A percentile compares a stretch with the other conserved stretches of the same genome.
phyloP scores from a whole-genome alignment of 108 stramenopile genomes.

The Discostella stelligeroides region DNA sequence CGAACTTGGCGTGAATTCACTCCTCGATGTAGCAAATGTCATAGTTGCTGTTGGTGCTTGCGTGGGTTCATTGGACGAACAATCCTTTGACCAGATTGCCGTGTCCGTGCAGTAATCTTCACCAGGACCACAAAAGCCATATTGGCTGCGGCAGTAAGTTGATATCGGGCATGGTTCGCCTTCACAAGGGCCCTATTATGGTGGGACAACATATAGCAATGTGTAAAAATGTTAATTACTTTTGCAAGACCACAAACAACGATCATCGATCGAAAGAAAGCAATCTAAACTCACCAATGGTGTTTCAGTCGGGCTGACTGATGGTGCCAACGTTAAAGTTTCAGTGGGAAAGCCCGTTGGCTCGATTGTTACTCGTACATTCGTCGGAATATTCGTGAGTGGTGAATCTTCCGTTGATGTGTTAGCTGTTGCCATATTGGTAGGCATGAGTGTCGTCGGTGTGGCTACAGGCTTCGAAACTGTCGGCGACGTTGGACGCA shows the following conservation, averaged over 20 bases:
- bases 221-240: background rate
- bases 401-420: too few relatives aligned
- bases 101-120: slow-evolving; percentile 36
- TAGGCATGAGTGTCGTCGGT: background rate
- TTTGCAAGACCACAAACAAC: slow-evolving; percentile 2
- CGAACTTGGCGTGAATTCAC: too few relatives aligned
- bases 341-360: slow-evolving; percentile 2
- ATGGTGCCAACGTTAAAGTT: background rate
- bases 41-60: slow-evolving; percentile 1
- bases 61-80: slow-evolving; percentile 11
- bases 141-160: slow-evolving; percentile 29
- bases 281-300: slow-evolving; percentile 7
- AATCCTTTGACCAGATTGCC: slow-evolving; percentile 39
- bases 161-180: slow-evolving; percentile 31
- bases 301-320: background rate
- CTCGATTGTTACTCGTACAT: background rate
- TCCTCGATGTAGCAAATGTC: background rate
- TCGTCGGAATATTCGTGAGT: background rate
- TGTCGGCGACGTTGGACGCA: background rate
- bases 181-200: slow-evolving; percentile 20
- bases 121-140: slow-evolving; percentile 45
- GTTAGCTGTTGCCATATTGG: too few relatives aligned
- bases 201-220: background rate
- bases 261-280: background rate
- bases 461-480: background rate